A percentile compares a stretch with the other conserved stretches of the same genome.
These are phyloP conservation scores for Botrytis tulipae DNA, from an alignment of 2,329 filamentous ascomycete genomes.

Conservation along the genomic window DNA sequence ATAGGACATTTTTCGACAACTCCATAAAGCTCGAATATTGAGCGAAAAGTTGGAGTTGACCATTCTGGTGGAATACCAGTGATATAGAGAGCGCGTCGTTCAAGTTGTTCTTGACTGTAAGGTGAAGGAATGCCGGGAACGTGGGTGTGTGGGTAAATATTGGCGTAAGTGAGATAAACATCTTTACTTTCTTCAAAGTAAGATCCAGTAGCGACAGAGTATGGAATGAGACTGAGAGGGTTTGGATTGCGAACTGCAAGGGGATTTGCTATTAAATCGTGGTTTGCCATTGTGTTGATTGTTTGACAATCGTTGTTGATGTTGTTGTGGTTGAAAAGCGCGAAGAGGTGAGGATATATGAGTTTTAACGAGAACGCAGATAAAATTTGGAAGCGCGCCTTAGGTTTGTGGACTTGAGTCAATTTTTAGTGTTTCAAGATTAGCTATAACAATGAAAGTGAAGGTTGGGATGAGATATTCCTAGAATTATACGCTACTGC, in stretches of 20 bases:
- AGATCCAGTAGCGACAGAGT: not conserved
- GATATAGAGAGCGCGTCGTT: slow-evolving; percentile 30
- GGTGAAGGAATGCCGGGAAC: slow-evolving; percentile 29
- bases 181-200: slow-evolving; percentile 15
- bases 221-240: slow-evolving; percentile 3
- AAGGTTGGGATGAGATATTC: not conserved
- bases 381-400: not conserved
- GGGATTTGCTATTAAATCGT: not conserved
- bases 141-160: slow-evolving; percentile 9
- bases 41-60: slow-evolving; percentile 18
- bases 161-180: slow-evolving; percentile 24
- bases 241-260: slow-evolving; percentile 10
- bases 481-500: not conserved
- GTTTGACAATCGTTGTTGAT: not conserved
- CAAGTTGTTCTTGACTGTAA: slow-evolving; percentile 24
- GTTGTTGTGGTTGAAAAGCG: not conserved
- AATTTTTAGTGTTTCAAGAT: not conserved
- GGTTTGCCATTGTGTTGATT: not conserved
- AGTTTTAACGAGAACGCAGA: not conserved
- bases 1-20: slow-evolving; percentile 25
- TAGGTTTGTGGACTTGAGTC: not conserved
- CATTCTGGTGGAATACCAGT: slow-evolving; percentile 25
- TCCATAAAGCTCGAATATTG: slow-evolving; percentile 26
- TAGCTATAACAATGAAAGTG: not conserved
- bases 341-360: not conserved